Evolutionary conservation across 257 asterid species (phyloP).

Genomic region (Solanum arcanum): DNA sequence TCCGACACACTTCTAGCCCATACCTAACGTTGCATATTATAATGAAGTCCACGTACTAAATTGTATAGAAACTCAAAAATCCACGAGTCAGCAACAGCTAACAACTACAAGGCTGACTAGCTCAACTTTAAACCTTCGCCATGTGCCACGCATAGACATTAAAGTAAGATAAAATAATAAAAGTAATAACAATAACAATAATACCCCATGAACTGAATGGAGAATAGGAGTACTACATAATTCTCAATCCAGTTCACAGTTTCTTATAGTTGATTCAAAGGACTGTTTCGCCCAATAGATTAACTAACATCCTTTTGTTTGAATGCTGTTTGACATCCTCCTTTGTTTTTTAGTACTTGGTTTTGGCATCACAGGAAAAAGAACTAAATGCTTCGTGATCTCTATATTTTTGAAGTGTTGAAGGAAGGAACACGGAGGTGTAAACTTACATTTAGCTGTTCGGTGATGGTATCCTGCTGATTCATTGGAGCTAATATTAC

Average conservation of each 20-base stretch:
- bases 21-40: not conserved
- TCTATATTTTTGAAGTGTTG: not conserved
- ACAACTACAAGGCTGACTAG: not conserved
- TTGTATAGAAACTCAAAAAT: not conserved
- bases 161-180: not conserved
- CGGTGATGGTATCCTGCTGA: conserved; percentile 83
- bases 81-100: not conserved
- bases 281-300: not conserved
- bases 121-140: not conserved
- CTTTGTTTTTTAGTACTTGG: not conserved
- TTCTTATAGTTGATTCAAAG: not conserved
- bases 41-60: not conserved
- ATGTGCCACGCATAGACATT: not conserved
- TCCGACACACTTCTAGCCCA: not conserved
- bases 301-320: not conserved
- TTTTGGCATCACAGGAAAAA: not conserved
- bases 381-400: not conserved
- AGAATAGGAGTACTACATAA: not conserved
- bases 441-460: conserved; percentile 56
- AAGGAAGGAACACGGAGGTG: not conserved
- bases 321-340: not conserved
- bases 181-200: not conserved
- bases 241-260: not conserved
- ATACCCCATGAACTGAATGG: not conserved
- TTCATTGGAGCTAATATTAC: conserved; percentile 54